Evolutionary conservation across 768 basidiomycete species (phyloP).

Genomic region (Boletus reticuloceps): DNA sequence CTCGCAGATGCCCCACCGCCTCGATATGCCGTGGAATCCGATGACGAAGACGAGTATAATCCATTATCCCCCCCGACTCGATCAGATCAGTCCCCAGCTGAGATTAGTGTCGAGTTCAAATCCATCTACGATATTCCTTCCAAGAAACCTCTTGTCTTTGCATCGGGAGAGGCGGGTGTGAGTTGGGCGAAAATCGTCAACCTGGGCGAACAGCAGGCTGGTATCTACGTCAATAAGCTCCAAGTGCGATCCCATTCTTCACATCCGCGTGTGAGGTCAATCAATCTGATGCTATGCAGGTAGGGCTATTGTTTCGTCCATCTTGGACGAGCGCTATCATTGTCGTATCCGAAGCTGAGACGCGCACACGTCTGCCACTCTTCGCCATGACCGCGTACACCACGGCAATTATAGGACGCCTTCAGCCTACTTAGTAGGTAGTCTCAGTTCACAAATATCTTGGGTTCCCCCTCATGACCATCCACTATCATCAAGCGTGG

Average conservation of each 20-base stretch:
- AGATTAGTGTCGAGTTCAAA: conserved; percentile 36
- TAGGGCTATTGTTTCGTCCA: conserved; percentile 51
- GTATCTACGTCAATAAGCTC: conserved; percentile 42
- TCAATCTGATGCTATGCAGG: conserved; percentile 31
- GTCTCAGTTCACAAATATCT: background rate
- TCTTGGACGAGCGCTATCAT: conserved; percentile 46
- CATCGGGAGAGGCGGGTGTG: conserved; percentile 43
- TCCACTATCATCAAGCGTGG: conserved; percentile 34
- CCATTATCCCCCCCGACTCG: conserved; percentile 29
- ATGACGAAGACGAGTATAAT: conserved; percentile 64
- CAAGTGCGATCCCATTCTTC: conserved; percentile 37
- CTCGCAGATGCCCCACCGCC: conserved; percentile 56
- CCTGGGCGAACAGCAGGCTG: conserved; percentile 51
- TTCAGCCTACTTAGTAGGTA: conserved; percentile 56
- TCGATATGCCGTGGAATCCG: conserved; percentile 62
- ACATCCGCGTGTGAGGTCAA: background rate
- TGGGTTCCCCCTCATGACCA: background rate
- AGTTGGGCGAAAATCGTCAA: conserved; percentile 52
- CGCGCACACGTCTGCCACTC: conserved; percentile 43
- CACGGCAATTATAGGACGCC: conserved; percentile 35
- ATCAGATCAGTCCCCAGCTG: conserved; percentile 9
- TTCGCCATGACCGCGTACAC: conserved; percentile 52
- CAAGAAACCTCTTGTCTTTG: conserved; percentile 40
- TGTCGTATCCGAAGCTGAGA: conserved; percentile 51
- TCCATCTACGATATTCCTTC: conserved; percentile 32